Evolutionary conservation across 805 yeast genomes (phyloP), one percentile per base, ranked within the genome.

Genomic region (Huiozyma naganishii): DNA sequence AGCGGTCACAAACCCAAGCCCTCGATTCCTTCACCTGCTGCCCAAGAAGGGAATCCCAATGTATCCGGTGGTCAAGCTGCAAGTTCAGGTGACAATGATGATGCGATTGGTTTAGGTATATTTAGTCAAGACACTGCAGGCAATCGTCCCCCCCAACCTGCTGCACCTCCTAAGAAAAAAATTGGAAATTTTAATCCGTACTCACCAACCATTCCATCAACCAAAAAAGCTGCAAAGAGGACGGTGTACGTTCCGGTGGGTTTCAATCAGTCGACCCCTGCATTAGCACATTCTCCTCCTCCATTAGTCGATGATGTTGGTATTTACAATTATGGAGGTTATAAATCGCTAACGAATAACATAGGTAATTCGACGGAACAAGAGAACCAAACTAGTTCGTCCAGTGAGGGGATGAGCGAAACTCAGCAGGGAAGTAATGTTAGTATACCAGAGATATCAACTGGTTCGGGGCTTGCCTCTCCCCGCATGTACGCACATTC

Each of bases 231-330:
- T 7, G 29, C 45, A 6, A 50, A 44, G 32, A 45, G 29, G 11
- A 43, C 35, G 10, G 12, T 47, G 3, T 51, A 49, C 32, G 33
- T 45, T 23, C 52, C 42, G 13, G 34, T 32, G 3, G 34, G 34
- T 10, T 13, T 28, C 6, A 36, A 28, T 10, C 32, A 30, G 7
- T 29, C 35, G 4, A 29, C 35, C 12, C 38, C 42, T 13, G 29
- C 36, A 5, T 4, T 39, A 3, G 11, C 34, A 6, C 23, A 34
- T 4, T 36, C 36, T 12, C 28, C 32, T 11, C 29, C 41, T 27
- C 7, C 29, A 5, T 4, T 29, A 17, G 23, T 17, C 23, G 27
- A 32, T 32, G 44, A 33, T 6, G 32, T 32, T 10, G 41, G 36
- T n/a, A 35, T 42, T 33, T 45, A 36, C 29, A 11, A 44, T 1